Evolutionary conservation across 2,329 filamentous ascomycete genomes (phyloP), one percentile per base, ranked within the genome.

Genomic region (Curvularia lunata): DNA sequence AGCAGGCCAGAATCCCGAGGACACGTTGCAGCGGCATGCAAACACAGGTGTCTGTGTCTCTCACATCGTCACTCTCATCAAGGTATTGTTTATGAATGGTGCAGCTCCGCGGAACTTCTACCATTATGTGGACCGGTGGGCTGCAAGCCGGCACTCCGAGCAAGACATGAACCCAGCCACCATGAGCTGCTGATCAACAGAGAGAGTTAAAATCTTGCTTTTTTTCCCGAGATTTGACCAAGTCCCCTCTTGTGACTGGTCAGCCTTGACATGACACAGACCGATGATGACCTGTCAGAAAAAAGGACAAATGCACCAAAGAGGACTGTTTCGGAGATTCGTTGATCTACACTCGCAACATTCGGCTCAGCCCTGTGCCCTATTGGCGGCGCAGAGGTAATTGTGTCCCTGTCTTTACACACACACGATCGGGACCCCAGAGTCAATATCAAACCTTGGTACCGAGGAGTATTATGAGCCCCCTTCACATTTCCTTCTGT

Each of bases 1-100:
- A 23, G 49, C 18, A 48, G 51, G 37, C 34, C 42, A 27, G n/a
- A 28, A 16, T 21, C 41, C 37, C 49, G 21, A 28, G 25, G 25
- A 48, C 16, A 25, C 18, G 41, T 28, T 16, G 43, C 54, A 42
- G 49, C 46, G 32, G 49, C 30, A 47, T 34, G 27, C 34, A 57
- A 41, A 40, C 19, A 16, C 25, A 21, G 27, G 27, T 34, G 28
- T 43, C 34, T 28, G 45, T 43, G 54, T 45, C 30, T 53, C 43
- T 53, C 28, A n/a, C 42, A 21, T 37, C 32, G 51, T 34, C 30
- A 23, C 21, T 47, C 41, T 34, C 10, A 53, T 48, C 12, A 27
- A 48, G 37, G 34, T 32, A 53, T 53, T 18, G 30, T 21, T 5
- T 51, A 37, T 48, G 25, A 30, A 56, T 37, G 49, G 38, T 27